Evolutionary conservation across 2,329 filamentous ascomycete genomes (phyloP).

Genomic region (Alternaria rosae): DNA sequence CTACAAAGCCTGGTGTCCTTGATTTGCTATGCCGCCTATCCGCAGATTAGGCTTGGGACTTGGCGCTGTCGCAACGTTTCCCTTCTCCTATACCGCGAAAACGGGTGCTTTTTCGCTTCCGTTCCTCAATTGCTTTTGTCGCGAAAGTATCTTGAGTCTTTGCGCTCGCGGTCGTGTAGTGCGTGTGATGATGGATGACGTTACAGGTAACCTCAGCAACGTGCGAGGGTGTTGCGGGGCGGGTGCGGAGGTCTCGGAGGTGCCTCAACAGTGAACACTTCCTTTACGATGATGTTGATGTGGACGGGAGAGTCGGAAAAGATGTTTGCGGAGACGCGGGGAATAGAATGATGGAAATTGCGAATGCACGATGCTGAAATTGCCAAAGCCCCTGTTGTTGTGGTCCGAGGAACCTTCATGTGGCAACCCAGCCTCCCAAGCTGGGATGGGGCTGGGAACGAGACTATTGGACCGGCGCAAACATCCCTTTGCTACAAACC

Average conservation of each 20-base stretch:
- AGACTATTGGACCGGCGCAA: constrained; percentile 14
- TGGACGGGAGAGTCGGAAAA: background rate
- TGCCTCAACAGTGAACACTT: constrained; percentile 1
- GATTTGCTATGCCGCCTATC: constrained; percentile 17
- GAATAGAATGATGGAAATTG: background rate
- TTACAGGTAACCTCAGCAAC: constrained; percentile 16
- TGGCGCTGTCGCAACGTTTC: constrained; percentile 16
- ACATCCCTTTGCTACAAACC: constrained; percentile 6
- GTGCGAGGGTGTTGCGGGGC: constrained; percentile 17
- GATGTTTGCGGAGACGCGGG: background rate
- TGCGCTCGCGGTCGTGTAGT: constrained; percentile 11
- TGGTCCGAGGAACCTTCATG: constrained; percentile 11
- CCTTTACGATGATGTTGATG: background rate
- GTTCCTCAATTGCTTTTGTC: background rate
- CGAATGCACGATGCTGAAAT: constrained; percentile 2
- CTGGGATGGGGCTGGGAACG: constrained; percentile 8
- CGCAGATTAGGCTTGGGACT: constrained; percentile 14
- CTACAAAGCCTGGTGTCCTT: constrained; percentile 1
- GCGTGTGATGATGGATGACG: constrained; percentile 20
- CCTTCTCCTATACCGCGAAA: background rate
- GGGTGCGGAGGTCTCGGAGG: constrained; percentile 23
- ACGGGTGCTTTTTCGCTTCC: background rate
- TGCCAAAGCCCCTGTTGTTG: constrained; percentile 13
- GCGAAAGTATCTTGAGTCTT: background rate
- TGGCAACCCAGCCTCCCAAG: constrained; percentile 4